Evolutionary conservation across 164 flowering plant species (phyloP), one percentile per base, ranked within the genome.

Genomic region (Nymphaea colorata): DNA sequence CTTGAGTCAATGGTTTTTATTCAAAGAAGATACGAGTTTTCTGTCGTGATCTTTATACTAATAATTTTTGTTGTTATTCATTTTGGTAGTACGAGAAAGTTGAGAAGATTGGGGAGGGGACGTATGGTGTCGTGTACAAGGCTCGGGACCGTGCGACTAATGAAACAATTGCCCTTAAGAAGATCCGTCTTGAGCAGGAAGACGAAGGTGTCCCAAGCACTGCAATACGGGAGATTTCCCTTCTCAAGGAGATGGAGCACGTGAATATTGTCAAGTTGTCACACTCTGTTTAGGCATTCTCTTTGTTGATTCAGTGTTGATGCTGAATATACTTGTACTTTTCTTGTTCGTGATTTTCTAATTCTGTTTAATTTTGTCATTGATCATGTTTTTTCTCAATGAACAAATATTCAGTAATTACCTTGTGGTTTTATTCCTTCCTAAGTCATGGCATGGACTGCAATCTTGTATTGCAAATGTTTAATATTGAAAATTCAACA

Each of bases 201-300:
- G 98, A 92, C 74, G 98, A 92, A 72, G 98, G 98, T 41, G 95
- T 92, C 7, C 98, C 98, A 2, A 92, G 96, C 78, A 92, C 96
- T 2, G 96, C 98, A 16, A 90, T 92, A 17, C 80, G 98, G 74
- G 98, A 92, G 73, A 92, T 92, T 65, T 90, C 98, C 10, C 88
- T 92, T 64, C 83, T 92, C 87, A 92, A 92, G 73, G 98, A 92
- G 82, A 92, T 92, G 98, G 91, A 90, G 77, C 98, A 92, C 79
- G 85, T 84, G 41, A 92, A 92, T 73, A 92, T 92, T 73, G 98
- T 92, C 67, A 87, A 88, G 98, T 92, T 61, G 44, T 67, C 55
- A 51, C 14, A 51, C 36, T 51, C 57, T 51, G 57, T 15, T 51
- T 51, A 15, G 57, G 8, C 57, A 51, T 51, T 51, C 12, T 51